A percentile compares a stretch with the other conserved stretches of the same genome.
phyloP scores from a whole-genome alignment of 768 basidiomycete genomes.

The Rhodosporidiobolus sp. region DNA sequence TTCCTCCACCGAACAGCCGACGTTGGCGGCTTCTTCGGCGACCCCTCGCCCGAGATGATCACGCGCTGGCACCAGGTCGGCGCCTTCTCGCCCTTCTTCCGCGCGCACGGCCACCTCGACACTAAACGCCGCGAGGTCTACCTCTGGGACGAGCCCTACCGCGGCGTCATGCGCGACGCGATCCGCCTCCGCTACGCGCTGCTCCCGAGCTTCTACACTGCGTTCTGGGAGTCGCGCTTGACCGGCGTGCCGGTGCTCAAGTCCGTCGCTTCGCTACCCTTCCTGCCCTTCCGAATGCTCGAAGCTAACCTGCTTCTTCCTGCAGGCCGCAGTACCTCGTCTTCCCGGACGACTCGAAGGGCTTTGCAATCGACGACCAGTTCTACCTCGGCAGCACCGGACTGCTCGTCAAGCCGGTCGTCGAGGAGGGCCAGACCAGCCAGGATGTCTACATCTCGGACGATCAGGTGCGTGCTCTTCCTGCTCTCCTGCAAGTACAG shows the following conservation, averaged over 20 bases:
- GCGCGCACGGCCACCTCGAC: conserved; percentile 89
- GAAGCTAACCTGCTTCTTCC: neutral
- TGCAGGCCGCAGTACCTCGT: conserved; percentile 87
- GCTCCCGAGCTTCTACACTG: conserved; percentile 95
- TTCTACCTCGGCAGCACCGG: conserved; percentile 83
- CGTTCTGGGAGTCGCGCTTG: conserved; percentile 80
- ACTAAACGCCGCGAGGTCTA: conserved; percentile 96
- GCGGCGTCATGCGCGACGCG: conserved; percentile 71
- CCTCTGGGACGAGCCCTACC: conserved; percentile 83
- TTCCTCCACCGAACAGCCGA: conserved; percentile 68
- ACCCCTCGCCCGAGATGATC: conserved; percentile 90
- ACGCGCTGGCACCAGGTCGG: conserved; percentile 97
- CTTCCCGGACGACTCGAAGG: conserved; percentile 82
- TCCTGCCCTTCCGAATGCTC: neutral
- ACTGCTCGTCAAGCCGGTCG: conserved; percentile 86
- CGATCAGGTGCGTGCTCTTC: conserved; percentile 58
- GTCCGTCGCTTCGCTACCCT: neutral
- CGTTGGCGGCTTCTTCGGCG: conserved; percentile 98
- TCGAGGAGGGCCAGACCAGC: conserved; percentile 65
- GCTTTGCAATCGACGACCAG: conserved; percentile 89
- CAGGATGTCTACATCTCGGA: conserved; percentile 80
- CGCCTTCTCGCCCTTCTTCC: conserved; percentile 92
- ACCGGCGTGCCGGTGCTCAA: conserved; percentile 72
- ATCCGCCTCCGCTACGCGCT: conserved; percentile 79
- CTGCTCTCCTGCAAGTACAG: neutral